These are phyloP conservation scores for Cystoderma amianthinum DNA, from an alignment of 768 basidiomycete genomes.

Conservation along the genomic window DNA sequence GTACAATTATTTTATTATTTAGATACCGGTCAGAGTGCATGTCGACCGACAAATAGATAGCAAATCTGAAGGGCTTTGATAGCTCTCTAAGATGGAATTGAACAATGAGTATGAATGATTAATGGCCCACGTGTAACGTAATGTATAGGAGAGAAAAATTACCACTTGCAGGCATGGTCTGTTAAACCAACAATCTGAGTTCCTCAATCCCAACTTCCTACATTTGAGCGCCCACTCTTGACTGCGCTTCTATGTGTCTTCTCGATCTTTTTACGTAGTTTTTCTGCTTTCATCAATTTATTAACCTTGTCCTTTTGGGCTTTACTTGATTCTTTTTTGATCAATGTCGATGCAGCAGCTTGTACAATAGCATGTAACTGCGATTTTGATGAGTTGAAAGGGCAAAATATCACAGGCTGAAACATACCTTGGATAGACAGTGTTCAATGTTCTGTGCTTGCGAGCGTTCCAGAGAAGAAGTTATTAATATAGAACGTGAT, in stretches of 20 bases:
- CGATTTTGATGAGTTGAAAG: not conserved
- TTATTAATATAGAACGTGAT: slow-evolving; percentile 58
- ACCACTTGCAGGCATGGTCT: too few relatives aligned
- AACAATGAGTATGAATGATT: too few relatives aligned
- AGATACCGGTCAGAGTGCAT: not conserved
- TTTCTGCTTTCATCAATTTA: slow-evolving; percentile 33
- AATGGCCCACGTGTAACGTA: too few relatives aligned
- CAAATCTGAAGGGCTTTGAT: too few relatives aligned
- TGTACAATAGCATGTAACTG: slow-evolving; percentile 52
- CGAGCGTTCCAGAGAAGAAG: slow-evolving; percentile 66
- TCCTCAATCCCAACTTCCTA: too few relatives aligned
- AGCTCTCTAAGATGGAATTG: too few relatives aligned
- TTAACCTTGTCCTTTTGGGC: slow-evolving; percentile 51
- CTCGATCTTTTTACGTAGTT: slow-evolving; percentile 36
- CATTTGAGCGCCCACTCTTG: slow-evolving; percentile 28
- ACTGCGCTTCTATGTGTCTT: slow-evolving; percentile 48
- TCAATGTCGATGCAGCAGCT: slow-evolving; percentile 32
- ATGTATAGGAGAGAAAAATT: too few relatives aligned
- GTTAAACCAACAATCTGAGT: too few relatives aligned
- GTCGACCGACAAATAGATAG: not conserved
- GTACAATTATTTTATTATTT: not conserved
- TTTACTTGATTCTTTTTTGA: slow-evolving; percentile 48
- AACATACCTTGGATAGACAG: slow-evolving; percentile 54
- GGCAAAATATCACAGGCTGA: not conserved
- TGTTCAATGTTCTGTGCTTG: slow-evolving; percentile 74